phyloP scores from a whole-genome alignment of 1,139 yeast genomes.

The Saccharomycopsis hybrid region DNA sequence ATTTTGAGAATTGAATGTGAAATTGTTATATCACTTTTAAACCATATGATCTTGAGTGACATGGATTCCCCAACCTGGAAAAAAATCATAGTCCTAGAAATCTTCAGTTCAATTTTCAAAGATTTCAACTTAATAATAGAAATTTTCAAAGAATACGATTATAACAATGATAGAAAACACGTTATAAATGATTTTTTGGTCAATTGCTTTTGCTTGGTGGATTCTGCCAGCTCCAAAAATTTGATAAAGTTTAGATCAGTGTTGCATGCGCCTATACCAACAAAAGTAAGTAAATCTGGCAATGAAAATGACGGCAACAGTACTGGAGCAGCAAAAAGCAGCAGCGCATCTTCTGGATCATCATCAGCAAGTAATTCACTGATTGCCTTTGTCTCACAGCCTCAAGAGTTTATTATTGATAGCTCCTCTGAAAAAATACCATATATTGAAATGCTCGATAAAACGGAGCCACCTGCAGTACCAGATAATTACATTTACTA shows the following conservation, averaged over 20 bases:
- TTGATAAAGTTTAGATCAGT: conserved; percentile 34
- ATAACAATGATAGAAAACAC: conserved; percentile 47
- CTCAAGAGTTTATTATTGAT: conserved; percentile 22
- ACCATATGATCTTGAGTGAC: conserved; percentile 52
- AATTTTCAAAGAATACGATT: conserved; percentile 61
- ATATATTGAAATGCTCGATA: conserved; percentile 71
- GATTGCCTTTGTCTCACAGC: not conserved
- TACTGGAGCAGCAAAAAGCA: conserved; percentile 1
- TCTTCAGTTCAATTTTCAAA: conserved; percentile 52
- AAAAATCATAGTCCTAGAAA: conserved; percentile 63
- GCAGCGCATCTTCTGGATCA: not conserved
- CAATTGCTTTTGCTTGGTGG: conserved; percentile 35
- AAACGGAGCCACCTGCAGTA: conserved; percentile 56
- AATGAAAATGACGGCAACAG: too few relatives aligned
- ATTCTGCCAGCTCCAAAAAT: conserved; percentile 31
- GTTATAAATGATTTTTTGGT: conserved; percentile 54
- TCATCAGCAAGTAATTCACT: not conserved
- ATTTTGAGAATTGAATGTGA: conserved; percentile 72
- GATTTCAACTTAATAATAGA: conserved; percentile 46
- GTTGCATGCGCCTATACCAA: conserved; percentile 27
- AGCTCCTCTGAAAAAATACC: conserved; percentile 44
- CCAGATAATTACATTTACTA: conserved; percentile 60
- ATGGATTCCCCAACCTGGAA: conserved; percentile 61
- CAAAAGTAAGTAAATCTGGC: not conserved
- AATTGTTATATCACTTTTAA: conserved; percentile 65